Evolutionary conservation across 805 yeast genomes (phyloP).

Genomic region (Ogataea ganodermae): DNA sequence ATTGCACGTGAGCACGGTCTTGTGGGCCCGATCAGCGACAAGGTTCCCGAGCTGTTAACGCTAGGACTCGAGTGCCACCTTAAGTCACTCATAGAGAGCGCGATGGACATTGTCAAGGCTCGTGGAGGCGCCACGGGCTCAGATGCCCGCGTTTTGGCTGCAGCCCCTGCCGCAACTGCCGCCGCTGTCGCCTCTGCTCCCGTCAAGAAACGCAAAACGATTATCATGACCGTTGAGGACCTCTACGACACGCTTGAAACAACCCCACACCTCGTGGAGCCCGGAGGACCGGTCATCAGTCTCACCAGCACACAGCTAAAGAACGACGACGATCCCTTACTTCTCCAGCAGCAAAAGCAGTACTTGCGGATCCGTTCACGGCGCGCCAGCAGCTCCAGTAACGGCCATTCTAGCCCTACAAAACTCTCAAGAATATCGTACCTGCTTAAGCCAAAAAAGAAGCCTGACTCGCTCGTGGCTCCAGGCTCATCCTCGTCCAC

Average conservation of each 20-base stretch:
- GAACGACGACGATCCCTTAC: conserved; percentile 53
- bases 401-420: conserved; percentile 15
- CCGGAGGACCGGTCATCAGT: conserved; percentile 59
- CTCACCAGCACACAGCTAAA: conserved; percentile 50
- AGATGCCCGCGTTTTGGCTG: conserved; percentile 25
- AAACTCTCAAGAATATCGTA: conserved; percentile 32
- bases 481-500: conserved; percentile 23
- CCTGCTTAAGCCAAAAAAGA: conserved; percentile 26
- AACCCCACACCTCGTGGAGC: conserved; percentile 68
- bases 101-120: conserved; percentile 70
- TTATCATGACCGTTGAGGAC: conserved; percentile 65
- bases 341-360: conserved; percentile 22
- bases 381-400: neutral
- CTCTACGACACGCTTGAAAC: conserved; percentile 62
- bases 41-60: conserved; percentile 72
- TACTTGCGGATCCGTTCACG: conserved; percentile 3
- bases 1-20: conserved; percentile 89
- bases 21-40: conserved; percentile 75
- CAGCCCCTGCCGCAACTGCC: neutral
- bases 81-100: conserved; percentile 69
- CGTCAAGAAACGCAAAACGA: conserved; percentile 21
- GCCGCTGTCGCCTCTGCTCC: conserved; percentile 4
- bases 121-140: no score
- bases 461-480: conserved; percentile 1
- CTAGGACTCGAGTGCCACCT: conserved; percentile 84